phyloP scores from a whole-genome alignment of 2,329 filamentous ascomycete species.

The Curvularia sp. region DNA sequence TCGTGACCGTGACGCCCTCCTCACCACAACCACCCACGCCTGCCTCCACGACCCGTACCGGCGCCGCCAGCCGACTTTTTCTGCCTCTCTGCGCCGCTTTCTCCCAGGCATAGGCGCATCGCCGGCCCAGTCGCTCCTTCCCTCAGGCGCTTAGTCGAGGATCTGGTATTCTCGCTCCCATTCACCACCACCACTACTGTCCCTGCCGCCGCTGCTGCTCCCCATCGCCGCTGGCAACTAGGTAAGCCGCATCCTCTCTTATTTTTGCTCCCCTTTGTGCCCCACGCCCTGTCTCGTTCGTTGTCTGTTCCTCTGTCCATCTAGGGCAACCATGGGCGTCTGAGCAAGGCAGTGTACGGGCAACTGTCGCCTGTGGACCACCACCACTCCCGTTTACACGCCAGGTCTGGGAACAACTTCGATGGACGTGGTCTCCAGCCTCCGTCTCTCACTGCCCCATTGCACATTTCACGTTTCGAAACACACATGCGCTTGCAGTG shows the following conservation, averaged over 20 bases:
- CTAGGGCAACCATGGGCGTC: slow-evolving; percentile 14
- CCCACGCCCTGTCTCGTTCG: slow-evolving; percentile 5
- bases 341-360: slow-evolving; percentile 14
- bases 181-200: slow-evolving; percentile 34
- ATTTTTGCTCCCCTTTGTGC: slow-evolving; percentile 24
- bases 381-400: slow-evolving; percentile 17
- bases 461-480: slow-evolving; percentile 15
- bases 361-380: slow-evolving; percentile 18
- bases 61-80: slow-evolving; percentile 24
- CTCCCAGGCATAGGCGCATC: slow-evolving; percentile 41
- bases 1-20: slow-evolving; percentile 9
- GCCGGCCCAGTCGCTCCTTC: slow-evolving; percentile 49
- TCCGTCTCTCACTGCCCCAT: slow-evolving; percentile 12
- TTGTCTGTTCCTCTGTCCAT: slow-evolving; percentile 11
- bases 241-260: slow-evolving; percentile 41
- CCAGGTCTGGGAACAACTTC: slow-evolving; percentile 9
- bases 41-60: slow-evolving; percentile 14
- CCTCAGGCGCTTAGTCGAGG: slow-evolving; percentile 52
- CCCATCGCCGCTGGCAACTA: slow-evolving; percentile 34
- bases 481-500: slow-evolving; percentile 30
- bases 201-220: slow-evolving; percentile 22
- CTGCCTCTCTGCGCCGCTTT: slow-evolving; percentile 33
- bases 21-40: slow-evolving; percentile 8
- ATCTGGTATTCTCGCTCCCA: slow-evolving; percentile 54
- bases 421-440: slow-evolving; percentile 8